These are phyloP conservation scores for Babesia gibsoni DNA, from an alignment of 169 alveolate species.

Conservation along the genomic window DNA sequence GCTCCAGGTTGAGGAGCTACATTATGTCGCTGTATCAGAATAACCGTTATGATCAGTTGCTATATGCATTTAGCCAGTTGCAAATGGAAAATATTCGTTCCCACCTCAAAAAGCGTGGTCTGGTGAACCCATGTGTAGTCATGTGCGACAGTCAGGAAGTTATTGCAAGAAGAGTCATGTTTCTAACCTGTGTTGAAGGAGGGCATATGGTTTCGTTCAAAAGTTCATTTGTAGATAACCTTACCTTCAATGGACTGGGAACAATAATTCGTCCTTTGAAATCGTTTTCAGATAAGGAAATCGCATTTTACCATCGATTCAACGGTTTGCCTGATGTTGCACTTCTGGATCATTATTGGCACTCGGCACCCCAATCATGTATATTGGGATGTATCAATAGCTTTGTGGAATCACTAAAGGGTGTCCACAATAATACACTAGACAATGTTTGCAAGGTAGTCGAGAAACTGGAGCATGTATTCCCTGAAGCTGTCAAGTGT, in stretches of 20 bases:
- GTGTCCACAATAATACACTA: slow-evolving; percentile 30
- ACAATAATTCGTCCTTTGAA: slow-evolving; percentile 26
- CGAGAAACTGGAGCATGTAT: slow-evolving; percentile 25
- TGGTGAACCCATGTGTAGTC: not conserved
- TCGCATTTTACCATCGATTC: slow-evolving; percentile 39
- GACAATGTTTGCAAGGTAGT: slow-evolving; percentile 46
- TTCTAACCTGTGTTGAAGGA: slow-evolving; percentile 44
- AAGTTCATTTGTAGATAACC: slow-evolving; percentile 21
- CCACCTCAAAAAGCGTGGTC: not conserved
- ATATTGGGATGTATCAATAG: slow-evolving; percentile 45
- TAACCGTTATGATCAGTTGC: not conserved
- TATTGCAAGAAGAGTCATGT: slow-evolving; percentile 18
- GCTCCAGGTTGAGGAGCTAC: not conserved
- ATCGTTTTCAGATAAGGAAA: slow-evolving; percentile 27
- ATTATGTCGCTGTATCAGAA: not conserved
- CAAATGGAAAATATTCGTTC: not conserved
- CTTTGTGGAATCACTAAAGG: slow-evolving; percentile 1
- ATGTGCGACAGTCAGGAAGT: slow-evolving; percentile 35
- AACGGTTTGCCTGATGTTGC: slow-evolving; percentile 13
- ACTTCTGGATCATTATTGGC: slow-evolving; percentile 21
- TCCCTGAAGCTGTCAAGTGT: not conserved
- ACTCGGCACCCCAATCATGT: slow-evolving; percentile 6
- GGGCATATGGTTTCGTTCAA: slow-evolving; percentile 25
- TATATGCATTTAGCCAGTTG: not conserved
- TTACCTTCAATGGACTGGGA: not conserved